Evolutionary conservation across 179 eudicot species (phyloP).

Genomic region (Drosera spatulata): DNA sequence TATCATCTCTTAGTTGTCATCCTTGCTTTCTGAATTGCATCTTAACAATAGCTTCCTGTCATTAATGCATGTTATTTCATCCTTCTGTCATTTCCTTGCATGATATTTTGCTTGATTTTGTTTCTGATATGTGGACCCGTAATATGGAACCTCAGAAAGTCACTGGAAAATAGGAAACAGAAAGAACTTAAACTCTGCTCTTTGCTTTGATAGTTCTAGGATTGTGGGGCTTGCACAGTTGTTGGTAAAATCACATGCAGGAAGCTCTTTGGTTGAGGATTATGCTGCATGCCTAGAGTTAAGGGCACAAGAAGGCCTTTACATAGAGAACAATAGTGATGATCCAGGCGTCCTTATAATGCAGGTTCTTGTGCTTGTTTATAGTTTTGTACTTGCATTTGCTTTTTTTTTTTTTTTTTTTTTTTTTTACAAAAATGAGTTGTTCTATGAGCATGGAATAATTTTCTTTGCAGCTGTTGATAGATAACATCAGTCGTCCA

Average conservation of each 20-base stretch:
- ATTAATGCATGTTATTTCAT: neutral
- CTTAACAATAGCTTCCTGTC: neutral
- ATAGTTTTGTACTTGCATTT: neutral
- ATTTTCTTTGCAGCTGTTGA: constrained; percentile 58
- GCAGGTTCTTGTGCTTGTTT: constrained; percentile 38
- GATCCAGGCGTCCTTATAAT: constrained; percentile 91
- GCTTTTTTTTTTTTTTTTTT: neutral
- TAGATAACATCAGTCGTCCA: constrained; percentile 82
- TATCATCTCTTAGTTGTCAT: neutral
- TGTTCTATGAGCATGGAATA: constrained; percentile 1
- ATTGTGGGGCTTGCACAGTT: constrained; percentile 85
- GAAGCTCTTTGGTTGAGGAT: constrained; percentile 78
- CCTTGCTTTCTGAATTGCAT: neutral
- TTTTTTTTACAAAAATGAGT: neutral
- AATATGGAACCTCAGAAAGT: neutral
- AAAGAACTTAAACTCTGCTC: neutral
- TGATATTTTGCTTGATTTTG: neutral
- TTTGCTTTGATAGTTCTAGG: constrained; percentile 54
- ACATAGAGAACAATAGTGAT: constrained; percentile 64
- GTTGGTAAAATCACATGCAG: constrained; percentile 71
- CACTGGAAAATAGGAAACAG: too few species aligned
- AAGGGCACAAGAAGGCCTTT: constrained; percentile 77
- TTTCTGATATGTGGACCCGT: neutral
- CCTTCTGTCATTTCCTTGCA: neutral
- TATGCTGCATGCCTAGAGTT: constrained; percentile 95